Evolutionary conservation across 257 asterid species (phyloP).

Genomic region (Handroanthus guayacan): DNA sequence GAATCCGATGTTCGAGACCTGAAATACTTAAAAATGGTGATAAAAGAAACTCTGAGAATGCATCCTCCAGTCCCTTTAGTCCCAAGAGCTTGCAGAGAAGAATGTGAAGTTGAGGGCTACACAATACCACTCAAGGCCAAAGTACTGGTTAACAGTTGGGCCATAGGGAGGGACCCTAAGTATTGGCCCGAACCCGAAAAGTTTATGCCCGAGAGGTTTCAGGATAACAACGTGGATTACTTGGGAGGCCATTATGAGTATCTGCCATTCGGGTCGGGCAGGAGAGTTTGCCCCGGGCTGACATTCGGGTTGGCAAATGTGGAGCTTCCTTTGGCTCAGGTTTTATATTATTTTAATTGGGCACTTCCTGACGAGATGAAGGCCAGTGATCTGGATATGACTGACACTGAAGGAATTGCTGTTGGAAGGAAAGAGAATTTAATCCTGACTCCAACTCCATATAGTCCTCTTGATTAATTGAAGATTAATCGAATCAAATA

Average conservation of each 20-base stretch:
- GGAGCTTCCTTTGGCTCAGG: constrained; percentile 26
- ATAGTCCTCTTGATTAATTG: not conserved
- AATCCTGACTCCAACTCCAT: not conserved
- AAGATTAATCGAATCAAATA: no score
- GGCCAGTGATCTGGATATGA: constrained; percentile 15
- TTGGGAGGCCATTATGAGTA: constrained; percentile 16
- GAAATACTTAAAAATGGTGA: constrained; percentile 17
- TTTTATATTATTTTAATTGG: constrained; percentile 23
- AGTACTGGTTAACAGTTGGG: constrained; percentile 34
- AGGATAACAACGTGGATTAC: not conserved
- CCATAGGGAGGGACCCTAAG: constrained; percentile 16
- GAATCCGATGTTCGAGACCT: not conserved
- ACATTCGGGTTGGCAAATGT: constrained; percentile 24
- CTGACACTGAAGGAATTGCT: constrained; percentile 9
- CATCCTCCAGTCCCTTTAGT: constrained; percentile 33
- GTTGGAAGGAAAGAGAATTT: constrained; percentile 3
- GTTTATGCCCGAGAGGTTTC: constrained; percentile 20
- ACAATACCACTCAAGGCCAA: constrained; percentile 22
- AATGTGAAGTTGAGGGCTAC: constrained; percentile 28
- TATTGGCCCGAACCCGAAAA: constrained; percentile 10
- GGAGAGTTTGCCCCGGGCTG: constrained; percentile 31
- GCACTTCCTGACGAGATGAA: not conserved
- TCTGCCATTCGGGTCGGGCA: constrained; percentile 24
- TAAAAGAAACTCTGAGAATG: constrained; percentile 27
- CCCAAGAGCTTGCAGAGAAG: constrained; percentile 21